A percentile compares a stretch with the other conserved stretches of the same genome.
phyloP scores from a whole-genome alignment of 345 rosid genomes.

The Gossypium stocksii region DNA sequence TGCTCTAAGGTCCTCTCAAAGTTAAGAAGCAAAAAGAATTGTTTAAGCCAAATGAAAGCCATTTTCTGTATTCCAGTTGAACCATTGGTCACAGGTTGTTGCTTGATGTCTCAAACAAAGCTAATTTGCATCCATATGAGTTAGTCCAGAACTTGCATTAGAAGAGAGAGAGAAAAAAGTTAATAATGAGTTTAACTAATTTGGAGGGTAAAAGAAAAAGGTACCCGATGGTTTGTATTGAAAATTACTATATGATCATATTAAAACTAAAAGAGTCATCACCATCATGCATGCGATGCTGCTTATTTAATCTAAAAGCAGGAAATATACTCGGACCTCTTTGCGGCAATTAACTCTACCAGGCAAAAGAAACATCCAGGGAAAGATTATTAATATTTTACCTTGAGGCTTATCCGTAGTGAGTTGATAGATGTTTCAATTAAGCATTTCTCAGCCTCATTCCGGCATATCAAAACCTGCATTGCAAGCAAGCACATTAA shows the following conservation, averaged over 20 bases:
- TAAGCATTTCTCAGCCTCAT: conserved; percentile 94
- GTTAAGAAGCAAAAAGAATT: not conserved
- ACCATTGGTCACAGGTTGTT: too few relatives aligned
- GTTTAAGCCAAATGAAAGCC: too few relatives aligned
- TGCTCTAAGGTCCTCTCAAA: not conserved
- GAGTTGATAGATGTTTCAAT: conserved; percentile 97
- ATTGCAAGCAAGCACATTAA: conserved; percentile 7
- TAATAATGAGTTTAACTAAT: not conserved
- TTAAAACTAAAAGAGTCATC: not conserved
- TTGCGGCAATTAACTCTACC: not conserved
- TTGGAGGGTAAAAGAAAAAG: not conserved
- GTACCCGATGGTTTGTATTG: not conserved
- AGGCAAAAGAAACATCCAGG: conserved; percentile 3
- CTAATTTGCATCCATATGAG: too few relatives aligned
- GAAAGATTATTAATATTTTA: conserved; percentile 22
- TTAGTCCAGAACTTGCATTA: too few relatives aligned
- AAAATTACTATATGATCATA: not conserved
- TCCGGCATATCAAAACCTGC: conserved; percentile 89
- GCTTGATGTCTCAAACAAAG: too few relatives aligned
- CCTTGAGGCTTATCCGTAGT: conserved; percentile 92
- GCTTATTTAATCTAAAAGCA: not conserved
- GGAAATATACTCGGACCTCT: not conserved
- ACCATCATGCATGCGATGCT: not conserved
- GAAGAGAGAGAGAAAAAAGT: too few relatives aligned
- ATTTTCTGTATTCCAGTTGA: too few relatives aligned